These are phyloP conservation scores for Vinca minor DNA, from an alignment of 257 asterid genomes.

Conservation along the genomic window DNA sequence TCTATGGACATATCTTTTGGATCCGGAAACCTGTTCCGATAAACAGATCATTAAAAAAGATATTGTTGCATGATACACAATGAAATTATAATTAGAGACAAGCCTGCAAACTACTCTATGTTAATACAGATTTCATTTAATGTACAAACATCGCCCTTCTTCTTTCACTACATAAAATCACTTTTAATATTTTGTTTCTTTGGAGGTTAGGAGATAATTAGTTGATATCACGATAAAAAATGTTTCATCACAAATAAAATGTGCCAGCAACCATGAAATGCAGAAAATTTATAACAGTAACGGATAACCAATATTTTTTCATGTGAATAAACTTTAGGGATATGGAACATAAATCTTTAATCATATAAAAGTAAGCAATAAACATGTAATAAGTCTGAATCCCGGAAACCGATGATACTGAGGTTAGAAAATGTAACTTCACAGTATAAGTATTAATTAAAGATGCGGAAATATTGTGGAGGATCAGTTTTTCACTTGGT, in stretches of 20 bases:
- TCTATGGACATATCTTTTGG: slow-evolving; percentile 30
- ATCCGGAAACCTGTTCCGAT: slow-evolving; percentile 33
- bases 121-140: background rate
- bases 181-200: background rate
- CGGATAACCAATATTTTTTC: background rate
- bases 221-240: background rate
- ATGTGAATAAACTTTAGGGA: too few species aligned
- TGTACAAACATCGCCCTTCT: background rate
- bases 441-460: background rate
- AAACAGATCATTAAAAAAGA: slow-evolving; percentile 3
- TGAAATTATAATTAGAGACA: background rate
- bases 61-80: background rate
- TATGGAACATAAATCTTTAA: background rate
- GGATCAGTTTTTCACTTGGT: background rate
- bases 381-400: background rate
- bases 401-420: background rate
- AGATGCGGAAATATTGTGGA: background rate
- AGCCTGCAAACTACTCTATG: background rate
- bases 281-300: background rate
- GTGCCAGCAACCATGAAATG: background rate
- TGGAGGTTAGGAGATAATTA: background rate
- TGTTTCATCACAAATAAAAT: background rate
- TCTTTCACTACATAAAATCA: background rate
- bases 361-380: background rate
- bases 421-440: background rate